phyloP scores from a whole-genome alignment of 345 rosid genomes.

The Pugionium dolabratum region DNA sequence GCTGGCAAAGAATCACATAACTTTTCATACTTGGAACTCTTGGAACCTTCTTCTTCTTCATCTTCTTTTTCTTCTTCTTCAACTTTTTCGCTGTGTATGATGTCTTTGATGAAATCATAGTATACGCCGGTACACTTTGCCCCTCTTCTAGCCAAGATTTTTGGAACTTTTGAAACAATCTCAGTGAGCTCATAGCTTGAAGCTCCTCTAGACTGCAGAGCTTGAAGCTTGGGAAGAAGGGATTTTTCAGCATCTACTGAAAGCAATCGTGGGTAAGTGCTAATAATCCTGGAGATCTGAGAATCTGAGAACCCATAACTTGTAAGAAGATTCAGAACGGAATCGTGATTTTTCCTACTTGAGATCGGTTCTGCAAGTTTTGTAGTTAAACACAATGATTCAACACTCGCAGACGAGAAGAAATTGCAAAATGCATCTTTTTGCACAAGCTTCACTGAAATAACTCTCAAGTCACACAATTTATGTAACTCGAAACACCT shows the following conservation, averaged over 20 bases:
- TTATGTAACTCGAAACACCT: conserved; percentile 5
- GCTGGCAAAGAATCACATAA: background rate
- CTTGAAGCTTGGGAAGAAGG: conserved; percentile 40
- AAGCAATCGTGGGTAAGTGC: conserved; percentile 31
- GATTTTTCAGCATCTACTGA: conserved; percentile 4
- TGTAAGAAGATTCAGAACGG: conserved; percentile 22
- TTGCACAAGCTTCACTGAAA: conserved; percentile 12
- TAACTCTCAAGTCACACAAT: conserved; percentile 2
- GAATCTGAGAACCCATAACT: conserved; percentile 30
- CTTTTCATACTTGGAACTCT: background rate
- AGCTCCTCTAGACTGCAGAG: conserved; percentile 34
- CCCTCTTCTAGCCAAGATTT: conserved; percentile 18
- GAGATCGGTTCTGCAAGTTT: conserved; percentile 26
- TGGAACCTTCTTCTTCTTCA: background rate
- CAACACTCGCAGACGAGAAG: conserved; percentile 16
- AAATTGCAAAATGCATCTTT: conserved; percentile 2
- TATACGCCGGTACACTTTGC: background rate
- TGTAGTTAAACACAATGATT: conserved; percentile 29
- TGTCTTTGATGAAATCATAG: conserved; percentile 27
- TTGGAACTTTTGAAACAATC: conserved; percentile 18
- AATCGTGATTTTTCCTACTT: conserved; percentile 14
- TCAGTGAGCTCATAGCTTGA: conserved; percentile 22
- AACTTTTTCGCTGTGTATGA: background rate
- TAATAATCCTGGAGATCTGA: conserved; percentile 31
- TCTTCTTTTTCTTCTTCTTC: conserved; percentile 1